Base-by-base conservation (phyloP, 2,329 filamentous ascomycete genomes). In the Amesomyces nigricolor region DNA sequence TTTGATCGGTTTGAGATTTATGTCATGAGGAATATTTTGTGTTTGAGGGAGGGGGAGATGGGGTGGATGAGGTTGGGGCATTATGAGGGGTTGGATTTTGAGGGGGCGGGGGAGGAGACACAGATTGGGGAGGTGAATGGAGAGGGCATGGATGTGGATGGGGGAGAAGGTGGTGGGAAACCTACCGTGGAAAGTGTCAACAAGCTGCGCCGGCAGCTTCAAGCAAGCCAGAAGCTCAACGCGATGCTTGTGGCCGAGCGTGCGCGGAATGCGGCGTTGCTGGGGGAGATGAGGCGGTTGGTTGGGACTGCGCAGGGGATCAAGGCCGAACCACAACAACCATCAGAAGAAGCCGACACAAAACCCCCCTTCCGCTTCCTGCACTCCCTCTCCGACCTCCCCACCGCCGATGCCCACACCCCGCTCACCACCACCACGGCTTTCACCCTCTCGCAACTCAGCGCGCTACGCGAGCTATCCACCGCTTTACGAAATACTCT, bases 1-100 rank as follows among this genome's bases (percentile, higher is more conserved):
- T 92, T 92, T 67, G 89, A 94, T 74, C 85, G 87, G 61, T 87
- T 92, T 65, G 89, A 94, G 75, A 88, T 99, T 54, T 96, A 92
- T 73, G 86, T 90, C 50, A 78, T 99, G 75, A 79, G 90, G 62
- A 96, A 96, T 68, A 88, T 91, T 63, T 73, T 94, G 60, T 86
- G 81, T 40, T 82, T 92, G 39, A 69, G 70, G 37, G 82, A 82
- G 47, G 82, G 85, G 29, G 88, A 92, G 59, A 76, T 88, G 64
- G 80, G 82, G 56, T 96, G 88, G 83, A 85, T 97, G 61, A 78
- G 87, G 51, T 75, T 99, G 61, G 81, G 82, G 47, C 92, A 97
- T 76, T 96, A 99, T 73, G 83, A 91, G 69, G 89, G 77, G 1
- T 67, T 83, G 17, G 78, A 81, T 58, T 77, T 83, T 44, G 63